These are phyloP conservation scores for Aspergillus sp. DNA, from an alignment of 2,329 filamentous ascomycete genomes.

Conservation along the genomic window DNA sequence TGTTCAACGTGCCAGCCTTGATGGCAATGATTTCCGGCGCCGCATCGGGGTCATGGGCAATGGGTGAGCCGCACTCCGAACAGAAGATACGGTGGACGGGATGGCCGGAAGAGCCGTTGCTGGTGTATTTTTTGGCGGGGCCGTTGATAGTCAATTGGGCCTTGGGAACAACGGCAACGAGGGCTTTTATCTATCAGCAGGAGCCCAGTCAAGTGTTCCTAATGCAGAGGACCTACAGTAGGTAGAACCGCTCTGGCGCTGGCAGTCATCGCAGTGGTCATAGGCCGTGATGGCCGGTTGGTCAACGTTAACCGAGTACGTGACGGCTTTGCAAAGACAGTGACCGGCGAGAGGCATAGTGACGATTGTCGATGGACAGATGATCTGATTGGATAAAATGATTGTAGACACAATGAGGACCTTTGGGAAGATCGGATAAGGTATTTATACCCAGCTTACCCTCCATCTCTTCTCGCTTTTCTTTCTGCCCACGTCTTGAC, in stretches of 20 bases:
- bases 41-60: conserved; percentile 62
- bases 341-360: conserved; percentile 60
- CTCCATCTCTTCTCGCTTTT: background rate
- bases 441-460: conserved; percentile 14
- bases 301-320: conserved; percentile 52
- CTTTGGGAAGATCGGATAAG: conserved; percentile 11
- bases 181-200: conserved; percentile 35
- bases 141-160: conserved; percentile 56
- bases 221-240: conserved; percentile 40
- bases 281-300: conserved; percentile 45
- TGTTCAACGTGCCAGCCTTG: conserved; percentile 58
- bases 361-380: conserved; percentile 8
- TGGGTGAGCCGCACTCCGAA: conserved; percentile 60
- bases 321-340: conserved; percentile 64
- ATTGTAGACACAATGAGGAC: conserved; percentile 48
- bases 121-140: conserved; percentile 56
- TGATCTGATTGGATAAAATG: background rate
- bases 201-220: no score
- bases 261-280: conserved; percentile 66
- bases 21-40: conserved; percentile 62
- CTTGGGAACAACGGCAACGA: conserved; percentile 59
- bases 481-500: conserved; percentile 25
- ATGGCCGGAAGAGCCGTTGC: conserved; percentile 53
- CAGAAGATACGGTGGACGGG: conserved; percentile 62
- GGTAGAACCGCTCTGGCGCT: conserved; percentile 60